Base-by-base conservation (phyloP, 108 stramenopile species). In the Conticribra guillardii region DNA sequence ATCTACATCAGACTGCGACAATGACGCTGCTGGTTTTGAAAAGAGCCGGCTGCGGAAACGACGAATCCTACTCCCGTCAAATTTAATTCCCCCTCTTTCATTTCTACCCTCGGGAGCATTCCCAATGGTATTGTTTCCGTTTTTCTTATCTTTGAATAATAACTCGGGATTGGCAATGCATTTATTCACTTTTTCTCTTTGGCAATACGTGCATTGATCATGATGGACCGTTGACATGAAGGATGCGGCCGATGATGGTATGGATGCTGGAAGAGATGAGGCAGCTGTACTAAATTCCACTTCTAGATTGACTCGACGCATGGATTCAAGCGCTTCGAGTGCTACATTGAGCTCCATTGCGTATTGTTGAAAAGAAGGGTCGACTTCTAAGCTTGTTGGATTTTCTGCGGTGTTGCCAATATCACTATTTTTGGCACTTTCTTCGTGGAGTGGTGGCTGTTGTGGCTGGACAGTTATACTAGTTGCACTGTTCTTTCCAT, bases 301-400 rank as follows among this genome's bases (percentile, higher is more conserved):
- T 61, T 86, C 76, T 4, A 91, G 54, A 59, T 91, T 91, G 45
- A 73, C 68, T 48, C 69, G 60, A 28, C 90, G 74, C 82, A 91
- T 84, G 26, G 57, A 68, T 47, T 91, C 90, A 5, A 85, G 41
- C 17, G 81, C 52, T 54, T 81, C 84, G 27, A 86, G 82, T n/a
- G 89, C 87, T 4, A 76, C 81, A 46, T 84, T 84, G 32, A 86
- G 60, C 23, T 85, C 73, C 84, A 80, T 86, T 16, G 79, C 59
- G 22, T 34, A 50, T 33, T 60, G 46, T 64, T 71, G 66, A 18
- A 57, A 28, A 41, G 45, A 23, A 7, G 45, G 62, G 26, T 63
- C 47, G 48, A 48, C 50, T 41, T 41, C 8, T 41, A 9, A 5
- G 8, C 8, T 5, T 41, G 37, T 11, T 9, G 5, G 37, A 11